A percentile compares a stretch with the other conserved stretches of the same genome.
These are phyloP conservation scores for Trichoderma afroharzianum DNA, from an alignment of 2,329 filamentous ascomycete species.

Conservation along the genomic window DNA sequence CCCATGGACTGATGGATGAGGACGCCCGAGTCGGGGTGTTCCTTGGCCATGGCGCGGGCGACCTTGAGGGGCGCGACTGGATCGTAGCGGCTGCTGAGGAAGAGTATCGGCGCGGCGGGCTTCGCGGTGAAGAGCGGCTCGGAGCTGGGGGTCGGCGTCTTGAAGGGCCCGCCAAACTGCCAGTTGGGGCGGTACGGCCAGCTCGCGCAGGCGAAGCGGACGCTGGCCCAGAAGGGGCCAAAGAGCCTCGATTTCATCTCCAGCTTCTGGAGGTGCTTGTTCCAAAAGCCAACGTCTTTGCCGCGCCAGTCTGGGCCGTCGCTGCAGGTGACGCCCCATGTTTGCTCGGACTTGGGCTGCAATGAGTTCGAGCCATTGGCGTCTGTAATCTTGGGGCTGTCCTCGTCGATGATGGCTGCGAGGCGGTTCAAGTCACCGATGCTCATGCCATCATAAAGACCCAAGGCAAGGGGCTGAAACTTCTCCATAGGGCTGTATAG, in stretches of 20 bases:
- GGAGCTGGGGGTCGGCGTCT: conserved; percentile 23
- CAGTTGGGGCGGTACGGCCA: conserved; percentile 36
- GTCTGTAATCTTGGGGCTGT: conserved; percentile 11
- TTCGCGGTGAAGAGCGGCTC: conserved; percentile 22
- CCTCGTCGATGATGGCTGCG: background rate
- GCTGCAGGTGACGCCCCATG: conserved; percentile 28
- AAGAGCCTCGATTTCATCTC: conserved; percentile 28
- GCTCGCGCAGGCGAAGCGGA: conserved; percentile 37
- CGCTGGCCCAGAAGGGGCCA: conserved; percentile 30
- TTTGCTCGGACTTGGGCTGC: background rate
- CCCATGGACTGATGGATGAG: conserved; percentile 25
- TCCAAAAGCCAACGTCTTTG: conserved; percentile 23
- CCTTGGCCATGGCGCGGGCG: conserved; percentile 19
- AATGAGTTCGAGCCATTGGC: background rate
- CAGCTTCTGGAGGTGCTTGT: conserved; percentile 26
- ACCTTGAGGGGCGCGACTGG: conserved; percentile 40
- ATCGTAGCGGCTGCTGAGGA: conserved; percentile 40
- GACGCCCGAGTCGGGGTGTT: conserved; percentile 24
- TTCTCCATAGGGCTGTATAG: conserved; percentile 29
- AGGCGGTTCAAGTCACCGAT: conserved; percentile 15
- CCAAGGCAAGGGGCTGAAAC: conserved; percentile 16
- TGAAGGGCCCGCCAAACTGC: conserved; percentile 34
- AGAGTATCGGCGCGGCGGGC: conserved; percentile 41
- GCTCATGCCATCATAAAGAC: conserved; percentile 20
- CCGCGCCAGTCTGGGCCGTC: conserved; percentile 28